These are phyloP conservation scores for Diaporthe humulicola DNA, from an alignment of 2,329 filamentous ascomycete genomes.

Conservation along the genomic window DNA sequence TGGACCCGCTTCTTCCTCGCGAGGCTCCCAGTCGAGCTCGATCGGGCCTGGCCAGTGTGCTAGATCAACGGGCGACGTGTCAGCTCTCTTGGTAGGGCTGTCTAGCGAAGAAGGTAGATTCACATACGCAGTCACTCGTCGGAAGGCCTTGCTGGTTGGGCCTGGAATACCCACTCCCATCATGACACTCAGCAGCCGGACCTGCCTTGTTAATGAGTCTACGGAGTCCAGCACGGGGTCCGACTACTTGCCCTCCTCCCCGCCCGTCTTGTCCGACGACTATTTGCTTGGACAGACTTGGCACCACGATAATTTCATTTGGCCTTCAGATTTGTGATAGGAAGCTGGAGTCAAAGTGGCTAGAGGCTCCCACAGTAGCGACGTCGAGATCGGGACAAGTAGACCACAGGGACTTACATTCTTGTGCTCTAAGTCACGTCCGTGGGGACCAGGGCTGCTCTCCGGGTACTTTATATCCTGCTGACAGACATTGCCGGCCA, in stretches of 20 bases:
- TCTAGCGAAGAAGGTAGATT: neutral
- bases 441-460: neutral
- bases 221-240: neutral
- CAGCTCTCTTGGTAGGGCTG: neutral
- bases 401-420: neutral
- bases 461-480: neutral
- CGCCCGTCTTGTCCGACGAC: neutral
- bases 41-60: neutral
- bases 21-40: constrained; percentile 1
- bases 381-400: neutral
- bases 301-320: neutral
- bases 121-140: neutral
- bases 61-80: neutral
- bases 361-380: neutral
- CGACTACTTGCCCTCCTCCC: neutral
- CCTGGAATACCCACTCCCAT: neutral
- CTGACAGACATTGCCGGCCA: neutral
- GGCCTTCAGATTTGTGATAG: neutral
- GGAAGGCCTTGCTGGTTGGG: neutral
- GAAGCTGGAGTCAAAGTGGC: neutral
- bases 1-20: neutral
- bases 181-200: neutral
- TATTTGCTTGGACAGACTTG: constrained; percentile 1
- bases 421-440: neutral
- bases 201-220: neutral